A percentile compares a stretch with the other conserved stretches of the same genome.
Conservation (phyloP, 2,329 filamentous ascomycete genomes). For the Drechmeria coniospora region DNA sequence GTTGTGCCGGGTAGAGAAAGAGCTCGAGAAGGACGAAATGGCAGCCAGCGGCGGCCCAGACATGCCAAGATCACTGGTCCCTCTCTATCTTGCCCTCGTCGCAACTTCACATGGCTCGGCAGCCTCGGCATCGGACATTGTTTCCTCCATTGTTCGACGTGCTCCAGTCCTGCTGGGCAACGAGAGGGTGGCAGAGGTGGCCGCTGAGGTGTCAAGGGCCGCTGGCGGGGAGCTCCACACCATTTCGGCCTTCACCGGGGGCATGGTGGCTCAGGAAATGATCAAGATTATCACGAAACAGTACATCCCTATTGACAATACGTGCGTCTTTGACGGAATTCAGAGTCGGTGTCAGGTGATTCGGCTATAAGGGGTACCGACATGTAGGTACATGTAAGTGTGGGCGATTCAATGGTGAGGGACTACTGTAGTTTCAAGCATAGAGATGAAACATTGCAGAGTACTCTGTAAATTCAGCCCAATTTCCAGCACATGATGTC, state of each 20-base stretch:
- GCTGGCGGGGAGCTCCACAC: slow-evolving; percentile 84
- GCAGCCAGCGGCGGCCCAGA: slow-evolving; percentile 28
- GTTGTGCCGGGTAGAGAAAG: slow-evolving; percentile 29
- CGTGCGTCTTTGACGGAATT: slow-evolving; percentile 56
- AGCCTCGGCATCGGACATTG: slow-evolving; percentile 36
- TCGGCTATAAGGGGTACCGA: slow-evolving; percentile 33
- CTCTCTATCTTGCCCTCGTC: slow-evolving; percentile 52
- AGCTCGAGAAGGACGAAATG: slow-evolving; percentile 39
- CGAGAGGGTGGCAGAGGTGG: slow-evolving; percentile 35
- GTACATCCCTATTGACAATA: slow-evolving; percentile 57
- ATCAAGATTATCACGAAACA: slow-evolving; percentile 76
- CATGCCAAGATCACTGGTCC: slow-evolving; percentile 44
- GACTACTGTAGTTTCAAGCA: no score
- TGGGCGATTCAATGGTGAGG: no score
- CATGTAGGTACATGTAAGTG: no score
- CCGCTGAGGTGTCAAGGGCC: slow-evolving; percentile 58
- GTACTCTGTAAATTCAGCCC: no score
- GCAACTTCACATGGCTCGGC: slow-evolving; percentile 31
- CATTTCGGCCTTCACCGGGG: slow-evolving; percentile 72
- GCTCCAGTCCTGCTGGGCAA: slow-evolving; percentile 32
- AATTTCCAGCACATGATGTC: no score
- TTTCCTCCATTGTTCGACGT: slow-evolving; percentile 26
- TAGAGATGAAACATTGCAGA: no score
- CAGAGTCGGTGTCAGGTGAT: slow-evolving; percentile 44
- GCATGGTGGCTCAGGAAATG: slow-evolving; percentile 90